A percentile compares a stretch with the other conserved stretches of the same genome.
These are phyloP conservation scores for Stachybotrys echinatus DNA, from an alignment of 2,329 filamentous ascomycete species.

Conservation along the genomic window DNA sequence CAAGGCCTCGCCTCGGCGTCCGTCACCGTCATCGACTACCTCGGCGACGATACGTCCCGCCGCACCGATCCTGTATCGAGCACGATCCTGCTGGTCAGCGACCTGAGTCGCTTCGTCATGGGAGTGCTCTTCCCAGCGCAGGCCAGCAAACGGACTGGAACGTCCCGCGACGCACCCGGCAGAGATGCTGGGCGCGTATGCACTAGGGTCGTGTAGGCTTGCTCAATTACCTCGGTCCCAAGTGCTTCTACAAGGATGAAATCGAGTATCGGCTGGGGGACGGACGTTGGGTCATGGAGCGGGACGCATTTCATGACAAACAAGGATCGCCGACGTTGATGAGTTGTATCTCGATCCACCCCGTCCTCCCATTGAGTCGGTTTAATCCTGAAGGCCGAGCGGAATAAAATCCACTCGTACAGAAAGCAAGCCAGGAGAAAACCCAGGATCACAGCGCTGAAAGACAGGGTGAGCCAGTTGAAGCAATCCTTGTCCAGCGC, in stretches of 20 bases:
- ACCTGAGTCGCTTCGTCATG: constrained; percentile 24
- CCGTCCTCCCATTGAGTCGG: constrained; percentile 9
- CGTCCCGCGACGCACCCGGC: constrained; percentile 7
- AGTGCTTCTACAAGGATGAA: constrained; percentile 17
- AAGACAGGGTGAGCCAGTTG: constrained; percentile 4
- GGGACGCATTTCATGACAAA: constrained; percentile 15
- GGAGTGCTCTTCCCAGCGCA: constrained; percentile 15
- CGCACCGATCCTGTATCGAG: constrained; percentile 2
- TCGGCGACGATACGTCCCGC: constrained; percentile 6
- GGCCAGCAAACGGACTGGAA: constrained; percentile 18
- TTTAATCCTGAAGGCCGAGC: constrained; percentile 9
- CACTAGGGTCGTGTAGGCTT: constrained; percentile 14
- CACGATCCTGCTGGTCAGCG: constrained; percentile 18
- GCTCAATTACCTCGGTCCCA: constrained; percentile 16
- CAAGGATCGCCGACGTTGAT: constrained; percentile 13
- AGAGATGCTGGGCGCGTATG: constrained; percentile 13
- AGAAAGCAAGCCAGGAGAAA: background rate
- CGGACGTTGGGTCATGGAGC: constrained; percentile 15
- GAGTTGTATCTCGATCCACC: constrained; percentile 20
- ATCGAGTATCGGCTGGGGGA: constrained; percentile 14
- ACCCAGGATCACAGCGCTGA: constrained; percentile 1
- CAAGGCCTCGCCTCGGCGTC: constrained; percentile 11
- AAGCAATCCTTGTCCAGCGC: background rate
- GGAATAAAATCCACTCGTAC: constrained; percentile 7
- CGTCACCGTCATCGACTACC: constrained; percentile 16